Conservation (phyloP, 176 grass and related monocot genomes). For the Oryza glumipatula region DNA sequence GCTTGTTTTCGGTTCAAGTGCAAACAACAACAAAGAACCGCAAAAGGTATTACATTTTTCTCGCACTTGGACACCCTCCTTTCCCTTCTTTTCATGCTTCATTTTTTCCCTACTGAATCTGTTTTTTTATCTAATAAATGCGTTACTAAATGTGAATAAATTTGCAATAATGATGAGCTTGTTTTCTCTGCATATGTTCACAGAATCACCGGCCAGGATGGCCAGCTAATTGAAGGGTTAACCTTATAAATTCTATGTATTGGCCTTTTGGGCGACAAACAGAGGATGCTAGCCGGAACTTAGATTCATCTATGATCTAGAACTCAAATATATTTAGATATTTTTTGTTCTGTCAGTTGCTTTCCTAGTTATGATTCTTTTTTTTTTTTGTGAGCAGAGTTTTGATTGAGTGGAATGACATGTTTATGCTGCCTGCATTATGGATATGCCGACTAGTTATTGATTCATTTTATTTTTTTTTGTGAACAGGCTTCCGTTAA, state of each 20-base stretch:
- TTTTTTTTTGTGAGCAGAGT: not conserved
- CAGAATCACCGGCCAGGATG: not conserved
- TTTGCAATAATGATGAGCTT: not conserved
- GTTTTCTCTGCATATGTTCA: not conserved
- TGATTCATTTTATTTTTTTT: constrained; percentile 31
- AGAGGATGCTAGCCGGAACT: not conserved
- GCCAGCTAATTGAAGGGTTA: not conserved
- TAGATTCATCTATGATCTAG: not conserved
- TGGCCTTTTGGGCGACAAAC: not conserved
- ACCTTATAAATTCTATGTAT: constrained; percentile 3
- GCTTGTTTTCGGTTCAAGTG: constrained; percentile 80
- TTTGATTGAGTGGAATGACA: not conserved
- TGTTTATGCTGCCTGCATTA: constrained; percentile 1
- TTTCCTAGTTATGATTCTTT: constrained; percentile 5
- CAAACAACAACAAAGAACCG: constrained; percentile 57
- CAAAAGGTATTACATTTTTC: constrained; percentile 55
- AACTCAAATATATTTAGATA: not conserved
- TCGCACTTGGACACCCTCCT: not conserved
- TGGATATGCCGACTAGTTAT: not conserved
- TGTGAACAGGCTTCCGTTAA: constrained; percentile 57
- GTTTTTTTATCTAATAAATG: not conserved
- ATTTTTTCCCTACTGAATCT: not conserved
- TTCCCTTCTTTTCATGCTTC: not conserved
- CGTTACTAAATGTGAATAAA: not conserved
- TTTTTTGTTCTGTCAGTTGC: not conserved